These are phyloP conservation scores for Dioscorea cayenensis DNA, from an alignment of 116 monocot genomes.

Conservation along the genomic window DNA sequence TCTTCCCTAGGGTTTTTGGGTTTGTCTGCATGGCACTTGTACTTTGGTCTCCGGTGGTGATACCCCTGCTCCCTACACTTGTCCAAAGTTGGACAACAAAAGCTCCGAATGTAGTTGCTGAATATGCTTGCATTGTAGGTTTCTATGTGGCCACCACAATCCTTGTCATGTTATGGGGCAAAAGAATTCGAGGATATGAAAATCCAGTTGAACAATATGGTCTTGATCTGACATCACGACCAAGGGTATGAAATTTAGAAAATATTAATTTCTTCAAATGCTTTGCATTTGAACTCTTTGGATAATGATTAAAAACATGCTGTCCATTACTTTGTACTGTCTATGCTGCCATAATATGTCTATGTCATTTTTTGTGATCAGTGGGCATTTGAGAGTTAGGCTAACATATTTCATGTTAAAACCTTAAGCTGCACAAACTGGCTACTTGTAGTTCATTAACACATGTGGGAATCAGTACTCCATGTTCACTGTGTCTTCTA, in stretches of 20 bases:
- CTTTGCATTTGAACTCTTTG: too few relatives aligned
- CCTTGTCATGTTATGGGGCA: constrained; percentile 82
- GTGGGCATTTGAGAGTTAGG: too few relatives aligned
- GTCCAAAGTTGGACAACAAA: constrained; percentile 65
- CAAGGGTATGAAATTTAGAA: constrained; percentile 41
- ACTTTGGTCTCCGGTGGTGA: constrained; percentile 89
- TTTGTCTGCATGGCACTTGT: constrained; percentile 76
- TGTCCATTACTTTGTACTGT: too few relatives aligned
- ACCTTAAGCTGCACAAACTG: too few relatives aligned
- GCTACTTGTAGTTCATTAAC: too few relatives aligned
- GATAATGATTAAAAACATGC: too few relatives aligned
- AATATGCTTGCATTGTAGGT: constrained; percentile 57
- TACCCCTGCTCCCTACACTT: constrained; percentile 77
- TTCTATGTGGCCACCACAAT: constrained; percentile 60
- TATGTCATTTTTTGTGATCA: too few relatives aligned
- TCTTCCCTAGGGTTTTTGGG: constrained; percentile 49
- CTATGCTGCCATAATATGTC: too few relatives aligned
- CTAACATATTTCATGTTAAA: too few relatives aligned
- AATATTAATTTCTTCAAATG: background rate
- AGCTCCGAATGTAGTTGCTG: constrained; percentile 46
- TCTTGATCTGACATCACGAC: constrained; percentile 35
- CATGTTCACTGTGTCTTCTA: too few relatives aligned
- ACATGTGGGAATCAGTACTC: too few relatives aligned
- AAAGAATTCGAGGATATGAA: constrained; percentile 85
- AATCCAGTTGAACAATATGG: constrained; percentile 87